Evolutionary conservation across 2,329 filamentous ascomycete genomes (phyloP).

Genomic region (Nannizziopsis barbatae): DNA sequence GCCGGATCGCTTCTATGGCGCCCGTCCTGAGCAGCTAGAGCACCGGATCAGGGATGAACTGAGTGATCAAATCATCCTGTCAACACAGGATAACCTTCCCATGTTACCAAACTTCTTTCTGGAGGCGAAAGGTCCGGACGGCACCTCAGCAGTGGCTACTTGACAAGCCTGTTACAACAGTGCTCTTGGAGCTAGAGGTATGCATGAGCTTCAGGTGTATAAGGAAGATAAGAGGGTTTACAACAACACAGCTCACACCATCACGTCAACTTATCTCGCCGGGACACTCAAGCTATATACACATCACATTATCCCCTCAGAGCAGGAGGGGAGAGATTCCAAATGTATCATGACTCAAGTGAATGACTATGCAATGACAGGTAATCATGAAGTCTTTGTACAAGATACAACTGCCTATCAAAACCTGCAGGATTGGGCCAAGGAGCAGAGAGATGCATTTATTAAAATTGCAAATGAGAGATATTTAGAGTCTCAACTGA

Average conservation of each 20-base stretch:
- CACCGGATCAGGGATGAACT: constrained; percentile 21
- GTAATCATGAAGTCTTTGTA: constrained; percentile 23
- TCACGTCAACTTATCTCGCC: constrained; percentile 20
- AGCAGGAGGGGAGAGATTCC: not conserved
- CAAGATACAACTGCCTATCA: constrained; percentile 31
- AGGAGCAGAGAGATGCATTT: constrained; percentile 25
- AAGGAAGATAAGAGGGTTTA: constrained; percentile 21
- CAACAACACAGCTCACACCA: constrained; percentile 32
- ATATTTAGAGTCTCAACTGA: not conserved
- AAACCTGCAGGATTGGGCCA: constrained; percentile 32
- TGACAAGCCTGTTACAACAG: constrained; percentile 32
- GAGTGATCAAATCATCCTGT: constrained; percentile 22
- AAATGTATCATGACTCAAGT: constrained; percentile 18
- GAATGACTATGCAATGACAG: constrained; percentile 21
- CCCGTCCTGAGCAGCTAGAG: constrained; percentile 22
- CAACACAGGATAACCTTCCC: constrained; percentile 9
- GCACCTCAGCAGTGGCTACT: constrained; percentile 22
- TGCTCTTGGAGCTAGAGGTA: constrained; percentile 28
- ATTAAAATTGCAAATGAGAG: constrained; percentile 9
- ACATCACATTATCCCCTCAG: constrained; percentile 3
- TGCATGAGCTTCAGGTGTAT: constrained; percentile 32
- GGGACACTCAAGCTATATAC: constrained; percentile 13
- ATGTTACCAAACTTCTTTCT: constrained; percentile 29
- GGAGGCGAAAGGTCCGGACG: constrained; percentile 30
- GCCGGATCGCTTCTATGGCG: constrained; percentile 25